A percentile compares a stretch with the other conserved stretches of the same genome.
These are phyloP conservation scores for Metschnikowia chrysomelidarum DNA, from an alignment of 805 yeast genomes.

Conservation along the genomic window DNA sequence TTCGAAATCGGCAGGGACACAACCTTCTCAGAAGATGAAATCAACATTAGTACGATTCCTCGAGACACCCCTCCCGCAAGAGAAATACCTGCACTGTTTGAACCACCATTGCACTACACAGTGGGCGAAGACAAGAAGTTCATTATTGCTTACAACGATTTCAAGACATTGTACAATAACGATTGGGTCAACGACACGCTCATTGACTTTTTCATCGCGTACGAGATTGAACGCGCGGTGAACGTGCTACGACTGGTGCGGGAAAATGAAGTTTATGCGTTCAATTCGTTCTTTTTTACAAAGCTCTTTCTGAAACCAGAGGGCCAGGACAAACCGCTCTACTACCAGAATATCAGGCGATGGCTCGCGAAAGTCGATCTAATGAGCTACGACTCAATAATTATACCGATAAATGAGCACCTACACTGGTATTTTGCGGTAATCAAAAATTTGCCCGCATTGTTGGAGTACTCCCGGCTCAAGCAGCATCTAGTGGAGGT, in stretches of 20 bases:
- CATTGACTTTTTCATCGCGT: slow-evolving; percentile 78
- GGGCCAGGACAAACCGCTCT: slow-evolving; percentile 26
- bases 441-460: slow-evolving; percentile 51
- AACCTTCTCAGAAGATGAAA: slow-evolving; percentile 5
- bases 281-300: slow-evolving; percentile 83
- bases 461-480: slow-evolving; percentile 14
- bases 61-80: slow-evolving; percentile 5
- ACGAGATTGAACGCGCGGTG: slow-evolving; percentile 43
- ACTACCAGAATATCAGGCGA: slow-evolving; percentile 62
- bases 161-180: slow-evolving; percentile 70
- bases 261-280: slow-evolving; percentile 48
- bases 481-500: slow-evolving; percentile 8
- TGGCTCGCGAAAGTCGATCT: slow-evolving; percentile 76
- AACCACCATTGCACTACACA: slow-evolving; percentile 45
- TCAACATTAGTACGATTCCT: slow-evolving; percentile 1
- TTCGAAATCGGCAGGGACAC: neutral
- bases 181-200: slow-evolving; percentile 90
- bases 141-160: slow-evolving; percentile 66
- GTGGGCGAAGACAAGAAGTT: slow-evolving; percentile 56
- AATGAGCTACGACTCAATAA: slow-evolving; percentile 53
- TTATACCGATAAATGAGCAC: slow-evolving; percentile 79
- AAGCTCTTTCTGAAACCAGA: slow-evolving; percentile 44
- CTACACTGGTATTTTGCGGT: slow-evolving; percentile 89
- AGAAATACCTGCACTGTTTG: slow-evolving; percentile 40
- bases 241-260: slow-evolving; percentile 20